Conservation (phyloP, 192 early-diverging fungal genomes). For the Linnemannia schmuckeri region DNA sequence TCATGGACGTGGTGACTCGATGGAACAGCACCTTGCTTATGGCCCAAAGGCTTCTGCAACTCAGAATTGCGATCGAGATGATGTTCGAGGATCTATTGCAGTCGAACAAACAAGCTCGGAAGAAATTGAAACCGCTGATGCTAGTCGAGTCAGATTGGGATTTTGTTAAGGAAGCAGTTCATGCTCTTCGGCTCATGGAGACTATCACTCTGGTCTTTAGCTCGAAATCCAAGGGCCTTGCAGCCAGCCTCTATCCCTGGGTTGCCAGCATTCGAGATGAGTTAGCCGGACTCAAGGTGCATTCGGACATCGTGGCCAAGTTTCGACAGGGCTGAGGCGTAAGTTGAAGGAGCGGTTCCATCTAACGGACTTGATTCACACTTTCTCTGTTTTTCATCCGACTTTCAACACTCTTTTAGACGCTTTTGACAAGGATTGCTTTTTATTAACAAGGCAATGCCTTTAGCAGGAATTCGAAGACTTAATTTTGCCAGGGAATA, state of each 20-base stretch:
- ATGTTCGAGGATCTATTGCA: not conserved
- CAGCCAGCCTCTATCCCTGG: constrained; percentile 12
- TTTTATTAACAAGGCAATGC: not conserved
- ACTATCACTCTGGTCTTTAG: constrained; percentile 2
- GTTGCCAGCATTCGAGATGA: constrained; percentile 7
- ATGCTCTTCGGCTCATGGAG: not conserved
- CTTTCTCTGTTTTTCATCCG: constrained; percentile 1
- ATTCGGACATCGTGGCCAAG: not conserved
- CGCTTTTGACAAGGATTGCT: not conserved
- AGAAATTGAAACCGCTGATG: constrained; percentile 7
- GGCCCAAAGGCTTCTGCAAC: not conserved
- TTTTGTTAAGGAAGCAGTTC: not conserved
- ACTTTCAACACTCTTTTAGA: not conserved
- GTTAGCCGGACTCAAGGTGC: not conserved
- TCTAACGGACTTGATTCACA: not conserved
- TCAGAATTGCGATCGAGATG: not conserved
- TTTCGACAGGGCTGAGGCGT: not conserved
- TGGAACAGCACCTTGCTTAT: constrained; percentile 24
- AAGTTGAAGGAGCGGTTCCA: not conserved
- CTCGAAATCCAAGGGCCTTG: constrained; percentile 6
- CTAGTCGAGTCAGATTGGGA: not conserved
- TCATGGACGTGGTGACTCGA: constrained; percentile 17
- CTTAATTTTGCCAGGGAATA: not conserved
- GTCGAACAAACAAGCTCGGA: not conserved
- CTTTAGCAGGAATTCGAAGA: not conserved